phyloP scores from a whole-genome alignment of 2,329 filamentous ascomycete genomes.

The Elsinoe arachidis region DNA sequence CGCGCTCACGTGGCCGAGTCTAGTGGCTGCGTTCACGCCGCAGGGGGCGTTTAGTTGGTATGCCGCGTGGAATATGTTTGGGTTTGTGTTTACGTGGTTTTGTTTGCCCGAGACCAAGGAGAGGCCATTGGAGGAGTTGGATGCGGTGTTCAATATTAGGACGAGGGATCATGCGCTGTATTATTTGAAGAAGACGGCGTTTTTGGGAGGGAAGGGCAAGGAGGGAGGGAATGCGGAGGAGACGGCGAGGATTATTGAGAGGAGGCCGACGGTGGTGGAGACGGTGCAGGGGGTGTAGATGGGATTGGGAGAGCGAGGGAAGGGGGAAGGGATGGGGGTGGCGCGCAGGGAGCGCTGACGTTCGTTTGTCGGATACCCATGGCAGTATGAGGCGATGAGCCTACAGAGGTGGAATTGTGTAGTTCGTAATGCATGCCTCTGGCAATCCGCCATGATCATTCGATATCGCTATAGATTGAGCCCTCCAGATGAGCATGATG shows the following conservation, averaged over 20 bases:
- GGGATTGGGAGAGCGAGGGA: background rate
- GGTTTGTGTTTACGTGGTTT: slow-evolving; percentile 37
- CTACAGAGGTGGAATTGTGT: too few relatives aligned
- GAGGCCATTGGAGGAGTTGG: slow-evolving; percentile 38
- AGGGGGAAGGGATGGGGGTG: background rate
- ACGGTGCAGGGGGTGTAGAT: background rate
- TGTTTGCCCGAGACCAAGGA: slow-evolving; percentile 37
- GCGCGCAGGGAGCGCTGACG: background rate
- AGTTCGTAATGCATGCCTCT: too few relatives aligned
- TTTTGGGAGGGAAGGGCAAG: background rate
- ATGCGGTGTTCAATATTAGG: slow-evolving; percentile 19
- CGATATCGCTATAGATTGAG: too few relatives aligned
- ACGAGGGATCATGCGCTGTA: slow-evolving; percentile 7
- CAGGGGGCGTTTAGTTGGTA: slow-evolving; percentile 50
- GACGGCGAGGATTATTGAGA: slow-evolving; percentile 7
- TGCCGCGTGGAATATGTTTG: slow-evolving; percentile 47
- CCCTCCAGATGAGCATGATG: too few relatives aligned
- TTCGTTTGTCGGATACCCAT: slow-evolving; percentile 1
- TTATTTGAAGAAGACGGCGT: slow-evolving; percentile 6
- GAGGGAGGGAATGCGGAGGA: background rate
- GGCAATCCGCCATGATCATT: too few relatives aligned
- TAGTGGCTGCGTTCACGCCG: slow-evolving; percentile 38
- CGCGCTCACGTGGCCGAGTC: slow-evolving; percentile 44
- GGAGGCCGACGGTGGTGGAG: background rate
- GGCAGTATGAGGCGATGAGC: too few relatives aligned